Percentiles rank a stretch among this genome's conserved stretches.
These are phyloP conservation scores for Graphilbum fragrans DNA, from an alignment of 2,329 filamentous ascomycete species.

Conservation along the genomic window DNA sequence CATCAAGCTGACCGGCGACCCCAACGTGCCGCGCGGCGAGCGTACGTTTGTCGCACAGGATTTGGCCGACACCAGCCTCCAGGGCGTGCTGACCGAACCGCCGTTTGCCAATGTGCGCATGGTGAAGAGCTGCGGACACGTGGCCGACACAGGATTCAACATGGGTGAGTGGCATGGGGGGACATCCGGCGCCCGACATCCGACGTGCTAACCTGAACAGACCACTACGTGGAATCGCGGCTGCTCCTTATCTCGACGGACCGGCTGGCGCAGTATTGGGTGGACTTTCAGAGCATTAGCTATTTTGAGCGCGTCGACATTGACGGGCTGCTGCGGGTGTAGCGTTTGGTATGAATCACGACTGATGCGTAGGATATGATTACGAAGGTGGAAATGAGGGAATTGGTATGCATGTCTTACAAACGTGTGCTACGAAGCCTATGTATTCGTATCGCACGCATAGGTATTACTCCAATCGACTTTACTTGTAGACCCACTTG, in stretches of 20 bases:
- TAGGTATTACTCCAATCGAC: too few relatives aligned
- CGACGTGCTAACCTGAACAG: constrained; percentile 28
- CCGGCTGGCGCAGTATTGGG: constrained; percentile 72
- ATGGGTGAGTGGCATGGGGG: constrained; percentile 42
- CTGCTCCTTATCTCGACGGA: constrained; percentile 71
- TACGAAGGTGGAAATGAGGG: neutral
- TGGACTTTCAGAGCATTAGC: constrained; percentile 46
- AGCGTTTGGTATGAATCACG: neutral
- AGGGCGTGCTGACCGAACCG: constrained; percentile 51
- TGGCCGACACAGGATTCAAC: constrained; percentile 60
- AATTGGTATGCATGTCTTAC: too few relatives aligned
- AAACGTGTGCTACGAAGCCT: too few relatives aligned
- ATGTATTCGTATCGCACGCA: too few relatives aligned
- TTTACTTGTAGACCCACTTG: too few relatives aligned
- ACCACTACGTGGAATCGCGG: constrained; percentile 62
- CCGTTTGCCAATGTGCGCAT: constrained; percentile 64
- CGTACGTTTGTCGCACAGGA: constrained; percentile 72
- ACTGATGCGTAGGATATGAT: too few relatives aligned
- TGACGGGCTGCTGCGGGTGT: constrained; percentile 27
- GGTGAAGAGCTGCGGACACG: constrained; percentile 64
- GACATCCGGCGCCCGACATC: neutral
- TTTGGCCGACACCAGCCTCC: constrained; percentile 52
- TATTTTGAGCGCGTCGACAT: constrained; percentile 50
- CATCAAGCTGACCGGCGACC: constrained; percentile 85
- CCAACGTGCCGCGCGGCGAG: constrained; percentile 79